Evolutionary conservation across 208 protist genomes (phyloP).

Genomic region (Trypanosoma boissoni): DNA sequence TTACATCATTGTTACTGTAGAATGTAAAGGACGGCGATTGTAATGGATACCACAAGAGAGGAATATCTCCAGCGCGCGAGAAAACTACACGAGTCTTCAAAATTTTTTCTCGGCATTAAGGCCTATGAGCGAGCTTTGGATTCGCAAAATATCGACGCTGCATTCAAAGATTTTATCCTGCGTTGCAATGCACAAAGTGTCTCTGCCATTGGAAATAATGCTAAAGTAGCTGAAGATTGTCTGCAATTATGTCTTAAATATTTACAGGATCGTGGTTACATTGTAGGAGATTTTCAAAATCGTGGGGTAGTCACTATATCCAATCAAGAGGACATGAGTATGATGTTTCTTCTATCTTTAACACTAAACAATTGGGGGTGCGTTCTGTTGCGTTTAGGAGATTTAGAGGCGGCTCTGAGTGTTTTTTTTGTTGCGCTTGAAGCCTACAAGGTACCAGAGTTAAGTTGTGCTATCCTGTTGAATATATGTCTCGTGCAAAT

Average conservation of each 20-base stretch:
- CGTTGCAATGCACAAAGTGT: slow-evolving; percentile 28
- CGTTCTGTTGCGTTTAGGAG: slow-evolving; percentile 23
- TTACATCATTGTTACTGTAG: too few species aligned
- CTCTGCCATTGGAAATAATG: slow-evolving; percentile 4
- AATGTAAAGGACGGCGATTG: not conserved
- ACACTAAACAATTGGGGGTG: slow-evolving; percentile 64
- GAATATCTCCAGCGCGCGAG: slow-evolving; percentile 14
- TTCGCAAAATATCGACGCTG: not conserved
- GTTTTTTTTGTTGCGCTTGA: slow-evolving; percentile 18
- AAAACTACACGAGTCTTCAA: slow-evolving; percentile 7
- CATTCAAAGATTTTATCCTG: slow-evolving; percentile 31
- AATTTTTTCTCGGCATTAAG: slow-evolving; percentile 25
- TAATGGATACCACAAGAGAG: not conserved
- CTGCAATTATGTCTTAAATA: slow-evolving; percentile 24
- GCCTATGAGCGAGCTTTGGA: slow-evolving; percentile 25
- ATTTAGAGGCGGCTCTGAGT: slow-evolving; percentile 8
- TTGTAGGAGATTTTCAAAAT: slow-evolving; percentile 3
- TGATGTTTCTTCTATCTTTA: slow-evolving; percentile 36
- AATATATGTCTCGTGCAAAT: slow-evolving; percentile 26
- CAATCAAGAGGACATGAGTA: slow-evolving; percentile 18
- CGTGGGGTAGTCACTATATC: not conserved
- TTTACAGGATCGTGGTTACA: slow-evolving; percentile 11
- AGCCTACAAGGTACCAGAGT: slow-evolving; percentile 1
- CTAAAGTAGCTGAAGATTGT: slow-evolving; percentile 25
- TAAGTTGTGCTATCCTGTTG: slow-evolving; percentile 18